phyloP scores from a whole-genome alignment of 805 yeast species.

The Wickerhamomyces kurtzmanii region DNA sequence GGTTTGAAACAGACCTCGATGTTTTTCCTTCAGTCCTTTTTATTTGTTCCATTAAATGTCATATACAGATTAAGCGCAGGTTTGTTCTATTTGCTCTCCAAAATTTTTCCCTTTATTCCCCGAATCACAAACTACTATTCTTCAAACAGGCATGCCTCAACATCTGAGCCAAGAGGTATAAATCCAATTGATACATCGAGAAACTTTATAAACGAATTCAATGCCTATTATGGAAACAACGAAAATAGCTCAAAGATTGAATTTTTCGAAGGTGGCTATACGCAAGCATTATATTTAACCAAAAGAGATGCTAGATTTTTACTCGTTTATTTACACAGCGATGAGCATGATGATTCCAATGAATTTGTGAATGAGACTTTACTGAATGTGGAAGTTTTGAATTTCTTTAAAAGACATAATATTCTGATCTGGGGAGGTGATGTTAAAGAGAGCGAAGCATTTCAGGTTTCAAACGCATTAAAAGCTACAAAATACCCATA shows the following conservation, averaged over 20 bases:
- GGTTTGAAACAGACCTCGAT: slow-evolving; percentile 14
- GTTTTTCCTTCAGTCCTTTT: slow-evolving; percentile 17
- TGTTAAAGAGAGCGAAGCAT: slow-evolving; percentile 71
- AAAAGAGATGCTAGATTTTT: slow-evolving; percentile 65
- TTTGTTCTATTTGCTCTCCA: slow-evolving; percentile 16
- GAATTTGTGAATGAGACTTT: slow-evolving; percentile 45
- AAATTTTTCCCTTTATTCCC: slow-evolving; percentile 26
- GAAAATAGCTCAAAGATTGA: slow-evolving; percentile 15
- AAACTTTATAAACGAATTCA: slow-evolving; percentile 39
- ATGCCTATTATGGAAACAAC: slow-evolving; percentile 28
- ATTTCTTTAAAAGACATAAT: slow-evolving; percentile 37
- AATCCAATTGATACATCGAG: slow-evolving; percentile 48
- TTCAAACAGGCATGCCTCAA: slow-evolving; percentile 24
- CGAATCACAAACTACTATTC: slow-evolving; percentile 24
- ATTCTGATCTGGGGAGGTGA: slow-evolving; percentile 83
- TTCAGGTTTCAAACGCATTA: slow-evolving; percentile 70
- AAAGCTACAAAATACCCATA: slow-evolving; percentile 74
- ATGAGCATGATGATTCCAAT: slow-evolving; percentile 53
- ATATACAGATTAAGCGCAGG: slow-evolving; percentile 18
- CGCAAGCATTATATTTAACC: slow-evolving; percentile 65
- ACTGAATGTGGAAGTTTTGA: slow-evolving; percentile 37
- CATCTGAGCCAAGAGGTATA: slow-evolving; percentile 22
- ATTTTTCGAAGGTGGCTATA: slow-evolving; percentile 66
- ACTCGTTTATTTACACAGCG: slow-evolving; percentile 63
- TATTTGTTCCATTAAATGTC: slow-evolving; percentile 22